These are phyloP conservation scores for Yarrowia sp. DNA, from an alignment of 805 yeast species.

Conservation along the genomic window DNA sequence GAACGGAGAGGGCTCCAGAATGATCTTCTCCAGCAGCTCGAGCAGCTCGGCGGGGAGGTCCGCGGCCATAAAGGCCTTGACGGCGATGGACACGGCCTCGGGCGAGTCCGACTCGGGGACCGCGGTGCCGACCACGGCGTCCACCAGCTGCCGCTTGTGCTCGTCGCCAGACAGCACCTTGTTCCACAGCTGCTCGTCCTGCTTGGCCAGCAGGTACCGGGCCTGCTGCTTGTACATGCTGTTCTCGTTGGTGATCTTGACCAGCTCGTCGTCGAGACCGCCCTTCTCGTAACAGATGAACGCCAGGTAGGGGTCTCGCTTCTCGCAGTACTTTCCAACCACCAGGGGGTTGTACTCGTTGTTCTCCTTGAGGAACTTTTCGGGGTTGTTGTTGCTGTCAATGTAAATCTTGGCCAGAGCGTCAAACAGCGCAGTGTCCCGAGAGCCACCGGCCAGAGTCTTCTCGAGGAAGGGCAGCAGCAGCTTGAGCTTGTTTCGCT, in stretches of 20 bases:
- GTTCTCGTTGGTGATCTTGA: constrained; percentile 93
- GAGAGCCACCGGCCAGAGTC: constrained; percentile 78
- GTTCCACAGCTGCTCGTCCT: constrained; percentile 85
- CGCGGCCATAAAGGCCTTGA: constrained; percentile 94
- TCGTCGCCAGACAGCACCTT: constrained; percentile 77
- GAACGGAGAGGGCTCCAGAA: constrained; percentile 96
- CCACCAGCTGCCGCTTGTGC: constrained; percentile 90
- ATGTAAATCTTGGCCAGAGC: constrained; percentile 97
- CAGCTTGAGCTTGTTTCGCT: constrained; percentile 91
- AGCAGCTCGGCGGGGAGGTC: constrained; percentile 91
- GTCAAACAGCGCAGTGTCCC: constrained; percentile 90
- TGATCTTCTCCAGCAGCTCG: constrained; percentile 93
- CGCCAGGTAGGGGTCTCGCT: constrained; percentile 98
- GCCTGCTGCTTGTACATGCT: constrained; percentile 99
- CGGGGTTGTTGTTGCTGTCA: constrained; percentile 97
- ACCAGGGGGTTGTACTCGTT: constrained; percentile 87
- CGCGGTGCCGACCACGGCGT: constrained; percentile 94
- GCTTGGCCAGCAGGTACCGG: constrained; percentile 86
- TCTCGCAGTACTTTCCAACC: constrained; percentile 98
- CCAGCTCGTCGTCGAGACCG: constrained; percentile 84
- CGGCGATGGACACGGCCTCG: constrained; percentile 91
- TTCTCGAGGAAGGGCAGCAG: constrained; percentile 92
- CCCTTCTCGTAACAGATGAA: constrained; percentile 98
- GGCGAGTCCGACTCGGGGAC: constrained; percentile 93
- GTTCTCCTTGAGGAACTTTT: constrained; percentile 92